These are phyloP conservation scores for Posidonia australis DNA, from an alignment of 106 monocot species.

Conservation along the genomic window DNA sequence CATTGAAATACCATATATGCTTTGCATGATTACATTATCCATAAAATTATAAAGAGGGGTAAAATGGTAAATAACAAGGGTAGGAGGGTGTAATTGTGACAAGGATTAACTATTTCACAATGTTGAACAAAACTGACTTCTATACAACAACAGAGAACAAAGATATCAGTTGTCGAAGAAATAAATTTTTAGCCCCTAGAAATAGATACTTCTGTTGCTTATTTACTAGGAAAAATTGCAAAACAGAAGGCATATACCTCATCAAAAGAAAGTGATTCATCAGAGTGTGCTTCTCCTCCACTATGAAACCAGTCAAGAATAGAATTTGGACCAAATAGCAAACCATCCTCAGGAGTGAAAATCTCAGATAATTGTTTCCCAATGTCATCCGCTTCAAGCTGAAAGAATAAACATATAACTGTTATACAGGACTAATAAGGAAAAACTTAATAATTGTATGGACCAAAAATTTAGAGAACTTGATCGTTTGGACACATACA, in stretches of 20 bases:
- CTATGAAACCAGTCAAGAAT: conserved; percentile 45
- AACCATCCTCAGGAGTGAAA: conserved; percentile 65
- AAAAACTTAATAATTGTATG: not conserved
- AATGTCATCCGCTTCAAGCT: conserved; percentile 50
- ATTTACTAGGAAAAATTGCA: not conserved
- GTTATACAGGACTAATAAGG: not conserved
- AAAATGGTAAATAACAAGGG: too few species aligned
- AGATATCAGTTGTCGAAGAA: too few species aligned
- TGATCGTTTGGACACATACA: conserved; percentile 27
- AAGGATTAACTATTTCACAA: too few species aligned
- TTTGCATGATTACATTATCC: too few species aligned
- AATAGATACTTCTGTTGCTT: not conserved
- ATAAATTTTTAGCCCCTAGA: too few species aligned
- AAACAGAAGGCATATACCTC: conserved; percentile 34
- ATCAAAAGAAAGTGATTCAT: conserved; percentile 70
- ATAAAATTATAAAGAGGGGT: too few species aligned
- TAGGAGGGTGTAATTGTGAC: too few species aligned
- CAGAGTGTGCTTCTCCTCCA: conserved; percentile 35
- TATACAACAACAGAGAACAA: too few species aligned
- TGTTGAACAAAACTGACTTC: too few species aligned
- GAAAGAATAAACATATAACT: conserved; percentile 11
- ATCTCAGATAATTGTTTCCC: conserved; percentile 34
- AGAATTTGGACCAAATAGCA: conserved; percentile 45
- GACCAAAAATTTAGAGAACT: not conserved
- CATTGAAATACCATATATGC: too few species aligned